Evolutionary conservation across 1,284 basidiomycete genomes (phyloP), one percentile per base, ranked within the genome.

Genomic region (Salmacisia buchloeana): DNA sequence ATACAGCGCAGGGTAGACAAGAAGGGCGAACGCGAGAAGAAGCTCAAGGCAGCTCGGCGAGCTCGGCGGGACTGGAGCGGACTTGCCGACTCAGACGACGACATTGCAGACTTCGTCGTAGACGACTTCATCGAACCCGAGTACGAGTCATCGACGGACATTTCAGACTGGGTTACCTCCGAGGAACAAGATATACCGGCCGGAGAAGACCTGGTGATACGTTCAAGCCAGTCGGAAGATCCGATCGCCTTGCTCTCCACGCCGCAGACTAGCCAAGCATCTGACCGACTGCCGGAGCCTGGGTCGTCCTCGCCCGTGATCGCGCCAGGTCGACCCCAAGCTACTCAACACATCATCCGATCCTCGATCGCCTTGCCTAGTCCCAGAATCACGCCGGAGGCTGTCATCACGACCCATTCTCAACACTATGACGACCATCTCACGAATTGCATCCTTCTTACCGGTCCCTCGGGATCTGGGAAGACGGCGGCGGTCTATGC

Each of bases 401-500:
- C 23, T 12, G 21, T n/a, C 59, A 31, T 15, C 31, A 49, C 25
- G 35, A 54, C 3, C 27, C 39, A 43, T 6, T n/a, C 25, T 4
- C 4, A 61, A 13, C 31, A 10, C 12, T 62, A 31, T 54, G 27
- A 2, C 59, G 61, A 29, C 36, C 63, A 31, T 60, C 54, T 64
- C 12, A 69, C 68, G 2, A 75, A 78, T 63, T 73, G 73, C 66
- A 69, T 77, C 18, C 29, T 98, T 2, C 84, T 99, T 29, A 76
- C 83, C 25, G 96, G 96, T 0, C 91, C 92, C 0, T 62, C 62
- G 10, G 78, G 78, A 18, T 46, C 61, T 5, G 72, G 75, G 35
- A 79, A 79, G 63, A 76, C 77, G 1, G 74, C 77, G 0, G 68
- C 71, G 15, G 73, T 79, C 29, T 75, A 77, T 58, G 78, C 78